Conservation (phyloP, 805 yeast species). For the Cyberlindnera maritima region DNA sequence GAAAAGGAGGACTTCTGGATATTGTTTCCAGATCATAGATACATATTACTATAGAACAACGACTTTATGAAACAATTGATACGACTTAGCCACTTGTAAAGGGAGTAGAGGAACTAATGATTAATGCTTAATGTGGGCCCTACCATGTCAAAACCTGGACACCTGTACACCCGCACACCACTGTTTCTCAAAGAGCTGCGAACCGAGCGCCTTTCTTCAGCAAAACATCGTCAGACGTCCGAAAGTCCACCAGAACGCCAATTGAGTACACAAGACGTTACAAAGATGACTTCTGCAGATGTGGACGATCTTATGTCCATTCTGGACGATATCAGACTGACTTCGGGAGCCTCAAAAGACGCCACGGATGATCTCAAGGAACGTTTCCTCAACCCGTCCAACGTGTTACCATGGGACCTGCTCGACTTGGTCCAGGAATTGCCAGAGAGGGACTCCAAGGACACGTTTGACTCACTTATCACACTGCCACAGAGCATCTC, state of each 20-base stretch:
- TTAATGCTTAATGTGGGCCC: too few species aligned
- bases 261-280: not conserved
- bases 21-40: conserved; percentile 50
- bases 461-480: conserved; percentile 37
- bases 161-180: too few species aligned
- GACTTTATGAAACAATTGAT: too few species aligned
- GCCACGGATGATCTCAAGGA: conserved; percentile 27
- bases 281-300: conserved; percentile 19
- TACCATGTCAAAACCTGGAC: too few species aligned
- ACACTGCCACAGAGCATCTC: conserved; percentile 57
- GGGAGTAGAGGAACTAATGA: too few species aligned
- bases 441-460: conserved; percentile 36
- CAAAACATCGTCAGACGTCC: too few species aligned
- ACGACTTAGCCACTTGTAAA: too few species aligned
- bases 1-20: conserved; percentile 21
- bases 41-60: not conserved
- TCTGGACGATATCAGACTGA: conserved; percentile 6
- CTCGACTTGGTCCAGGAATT: conserved; percentile 63
- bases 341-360: not conserved
- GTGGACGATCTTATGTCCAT: conserved; percentile 9
- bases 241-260: not conserved
- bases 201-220: too few species aligned
- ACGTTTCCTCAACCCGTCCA: conserved; percentile 61
- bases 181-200: too few species aligned
- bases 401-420: conserved; percentile 64